A percentile compares a stretch with the other conserved stretches of the same genome.
These are phyloP conservation scores for Microcos paniculata DNA, from an alignment of 345 rosid species.

Conservation along the genomic window DNA sequence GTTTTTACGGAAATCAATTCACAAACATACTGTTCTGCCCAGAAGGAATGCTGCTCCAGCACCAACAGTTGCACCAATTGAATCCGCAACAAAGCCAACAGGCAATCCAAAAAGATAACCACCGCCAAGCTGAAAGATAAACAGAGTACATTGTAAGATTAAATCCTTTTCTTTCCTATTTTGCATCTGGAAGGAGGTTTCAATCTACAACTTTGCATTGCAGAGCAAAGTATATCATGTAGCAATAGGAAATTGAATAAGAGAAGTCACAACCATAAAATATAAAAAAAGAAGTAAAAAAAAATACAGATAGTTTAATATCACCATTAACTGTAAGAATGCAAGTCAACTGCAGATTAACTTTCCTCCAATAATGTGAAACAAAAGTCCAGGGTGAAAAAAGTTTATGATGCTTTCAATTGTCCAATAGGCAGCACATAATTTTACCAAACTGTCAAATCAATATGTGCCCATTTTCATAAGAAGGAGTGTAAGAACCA, in stretches of 20 bases:
- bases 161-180: neutral
- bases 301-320: neutral
- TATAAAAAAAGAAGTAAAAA: neutral
- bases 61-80: conserved; percentile 89
- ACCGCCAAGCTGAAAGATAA: conserved; percentile 82
- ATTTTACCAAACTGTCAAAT: neutral
- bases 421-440: neutral
- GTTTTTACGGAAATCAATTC: neutral
- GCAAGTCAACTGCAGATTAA: neutral
- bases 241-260: neutral
- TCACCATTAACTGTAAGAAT: neutral
- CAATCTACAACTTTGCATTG: neutral
- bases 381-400: neutral
- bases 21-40: conserved; percentile 68
- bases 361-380: neutral
- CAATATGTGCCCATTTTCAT: neutral
- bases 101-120: conserved; percentile 97
- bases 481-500: neutral
- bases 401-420: neutral
- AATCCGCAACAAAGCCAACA: conserved; percentile 91
- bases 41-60: conserved; percentile 95
- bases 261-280: neutral
- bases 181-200: neutral
- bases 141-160: neutral
- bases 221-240: neutral